Conservation (phyloP, 805 yeast genomes). For the Yamadazyma laniorum region DNA sequence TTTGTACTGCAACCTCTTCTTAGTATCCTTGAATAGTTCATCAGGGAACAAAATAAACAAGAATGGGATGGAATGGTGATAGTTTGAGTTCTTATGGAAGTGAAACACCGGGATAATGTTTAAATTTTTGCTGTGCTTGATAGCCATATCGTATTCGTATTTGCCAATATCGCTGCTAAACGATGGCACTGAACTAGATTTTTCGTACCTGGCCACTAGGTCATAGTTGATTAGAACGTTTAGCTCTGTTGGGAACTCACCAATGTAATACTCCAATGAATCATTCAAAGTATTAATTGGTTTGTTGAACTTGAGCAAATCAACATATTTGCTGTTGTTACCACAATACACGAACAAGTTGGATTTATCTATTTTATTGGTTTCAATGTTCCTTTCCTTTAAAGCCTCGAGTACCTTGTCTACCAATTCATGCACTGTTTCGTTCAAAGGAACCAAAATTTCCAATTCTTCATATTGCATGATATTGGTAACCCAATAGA, state of each 20-base stretch:
- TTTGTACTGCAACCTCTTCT: slow-evolving; percentile 60
- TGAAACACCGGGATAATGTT: slow-evolving; percentile 68
- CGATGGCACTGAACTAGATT: slow-evolving; percentile 21
- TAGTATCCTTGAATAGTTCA: slow-evolving; percentile 64
- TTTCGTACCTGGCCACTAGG: slow-evolving; percentile 20
- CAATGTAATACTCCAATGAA: slow-evolving; percentile 37
- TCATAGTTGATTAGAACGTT: slow-evolving; percentile 37
- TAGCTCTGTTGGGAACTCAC: slow-evolving; percentile 43
- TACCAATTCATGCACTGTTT: slow-evolving; percentile 51
- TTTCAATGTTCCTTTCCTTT: slow-evolving; percentile 29
- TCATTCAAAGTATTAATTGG: slow-evolving; percentile 34
- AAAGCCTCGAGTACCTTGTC: slow-evolving; percentile 56
- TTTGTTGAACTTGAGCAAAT: slow-evolving; percentile 35
- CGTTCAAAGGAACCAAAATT: slow-evolving; percentile 63
- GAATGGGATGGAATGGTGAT: slow-evolving; percentile 83
- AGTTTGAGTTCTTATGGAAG: slow-evolving; percentile 65
- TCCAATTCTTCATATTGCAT: slow-evolving; percentile 68
- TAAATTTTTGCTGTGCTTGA: slow-evolving; percentile 24
- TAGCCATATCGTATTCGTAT: slow-evolving; percentile 24
- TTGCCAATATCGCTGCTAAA: slow-evolving; percentile 24
- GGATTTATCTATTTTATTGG: slow-evolving; percentile 25
- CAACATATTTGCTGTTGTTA: slow-evolving; percentile 36
- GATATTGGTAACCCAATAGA: slow-evolving; percentile 66
- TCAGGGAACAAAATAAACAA: slow-evolving; percentile 66
- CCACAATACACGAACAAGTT: slow-evolving; percentile 60